Percentiles rank a stretch among this genome's conserved stretches.
phyloP scores from a whole-genome alignment of 1,284 basidiomycete genomes.

The Trametes pubescens region DNA sequence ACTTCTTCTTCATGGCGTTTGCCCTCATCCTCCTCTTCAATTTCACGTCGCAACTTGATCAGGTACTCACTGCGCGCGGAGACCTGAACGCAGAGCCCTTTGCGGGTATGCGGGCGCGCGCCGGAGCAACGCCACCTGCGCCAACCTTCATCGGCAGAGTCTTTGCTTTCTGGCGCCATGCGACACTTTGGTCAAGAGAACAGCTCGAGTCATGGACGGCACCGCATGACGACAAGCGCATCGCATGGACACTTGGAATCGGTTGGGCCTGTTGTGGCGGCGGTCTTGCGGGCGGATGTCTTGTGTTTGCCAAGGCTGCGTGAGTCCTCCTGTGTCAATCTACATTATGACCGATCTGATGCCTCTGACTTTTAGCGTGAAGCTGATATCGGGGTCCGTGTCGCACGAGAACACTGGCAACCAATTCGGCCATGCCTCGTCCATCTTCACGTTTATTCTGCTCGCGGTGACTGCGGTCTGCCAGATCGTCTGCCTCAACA shows the following conservation, averaged over 20 bases:
- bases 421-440: slow-evolving; percentile 83
- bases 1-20: slow-evolving; percentile 81
- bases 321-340: slow-evolving; percentile 49
- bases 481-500: slow-evolving; percentile 92
- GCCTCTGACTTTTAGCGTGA: slow-evolving; percentile 57
- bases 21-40: slow-evolving; percentile 73
- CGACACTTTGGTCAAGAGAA: slow-evolving; percentile 64
- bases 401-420: slow-evolving; percentile 84
- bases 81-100: slow-evolving; percentile 70
- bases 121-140: slow-evolving; percentile 34
- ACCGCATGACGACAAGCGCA: slow-evolving; percentile 80
- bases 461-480: slow-evolving; percentile 82
- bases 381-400: slow-evolving; percentile 76
- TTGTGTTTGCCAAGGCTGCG: slow-evolving; percentile 93
- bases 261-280: slow-evolving; percentile 94
- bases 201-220: slow-evolving; percentile 80
- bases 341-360: not conserved
- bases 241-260: slow-evolving; percentile 90
- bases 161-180: slow-evolving; percentile 50
- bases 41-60: slow-evolving; percentile 71
- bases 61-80: slow-evolving; percentile 67
- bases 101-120: slow-evolving; percentile 49
- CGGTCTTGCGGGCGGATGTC: slow-evolving; percentile 84
- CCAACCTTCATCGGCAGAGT: slow-evolving; percentile 43
- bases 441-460: slow-evolving; percentile 85